phyloP scores from a whole-genome alignment of 208 protist species.

The Leishmania turanica region DNA sequence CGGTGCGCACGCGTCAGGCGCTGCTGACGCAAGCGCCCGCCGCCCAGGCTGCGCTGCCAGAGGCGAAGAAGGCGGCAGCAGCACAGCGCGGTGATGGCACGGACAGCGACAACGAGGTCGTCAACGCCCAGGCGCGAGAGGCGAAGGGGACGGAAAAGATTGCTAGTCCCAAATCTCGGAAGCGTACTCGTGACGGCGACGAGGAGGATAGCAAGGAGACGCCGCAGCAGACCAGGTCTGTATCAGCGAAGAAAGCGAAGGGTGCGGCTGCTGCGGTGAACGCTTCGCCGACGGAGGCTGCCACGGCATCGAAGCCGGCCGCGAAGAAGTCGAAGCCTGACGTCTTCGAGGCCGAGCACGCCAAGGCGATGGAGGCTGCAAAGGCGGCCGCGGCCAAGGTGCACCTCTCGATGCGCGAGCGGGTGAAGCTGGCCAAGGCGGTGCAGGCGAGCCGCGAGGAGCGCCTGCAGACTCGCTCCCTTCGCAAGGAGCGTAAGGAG shows the following conservation, averaged over 20 bases:
- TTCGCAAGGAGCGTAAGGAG: conserved; percentile 49
- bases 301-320: background rate
- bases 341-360: conserved; percentile 58
- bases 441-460: conserved; percentile 61
- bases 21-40: conserved; percentile 49
- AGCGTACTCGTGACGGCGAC: background rate
- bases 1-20: conserved; percentile 71
- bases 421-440: conserved; percentile 55
- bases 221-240: background rate
- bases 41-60: conserved; percentile 24
- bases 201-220: background rate
- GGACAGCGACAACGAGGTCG: background rate
- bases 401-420: conserved; percentile 50
- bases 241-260: background rate
- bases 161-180: conserved; percentile 1
- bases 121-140: background rate
- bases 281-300: conserved; percentile 9
- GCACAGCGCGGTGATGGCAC: background rate
- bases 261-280: background rate
- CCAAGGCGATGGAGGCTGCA: conserved; percentile 55
- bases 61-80: conserved; percentile 27
- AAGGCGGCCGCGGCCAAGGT: conserved; percentile 53
- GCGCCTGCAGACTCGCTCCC: conserved; percentile 38
- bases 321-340: conserved; percentile 29
- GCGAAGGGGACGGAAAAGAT: background rate